Conservation (phyloP, 306 rosid genomes). For the Malus sieversii region DNA sequence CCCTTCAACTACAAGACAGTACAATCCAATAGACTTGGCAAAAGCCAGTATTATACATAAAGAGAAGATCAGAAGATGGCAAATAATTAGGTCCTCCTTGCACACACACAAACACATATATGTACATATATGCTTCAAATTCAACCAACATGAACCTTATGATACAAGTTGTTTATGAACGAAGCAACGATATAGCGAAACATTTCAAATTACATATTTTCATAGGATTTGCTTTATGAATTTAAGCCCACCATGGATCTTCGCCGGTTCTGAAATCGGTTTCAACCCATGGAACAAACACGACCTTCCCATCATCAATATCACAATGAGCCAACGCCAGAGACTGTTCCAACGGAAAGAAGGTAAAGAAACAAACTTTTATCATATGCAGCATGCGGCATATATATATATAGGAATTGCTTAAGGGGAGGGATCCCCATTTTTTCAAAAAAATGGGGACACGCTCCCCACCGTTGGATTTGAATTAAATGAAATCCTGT, state of each 20-base stretch:
- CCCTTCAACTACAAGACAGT: not conserved
- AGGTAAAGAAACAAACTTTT: not conserved
- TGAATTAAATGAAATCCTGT: too few species aligned
- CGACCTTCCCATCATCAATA: conserved; percentile 64
- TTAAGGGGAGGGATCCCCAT: too few species aligned
- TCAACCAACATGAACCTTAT: conserved; percentile 5
- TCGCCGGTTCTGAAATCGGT: conserved; percentile 92
- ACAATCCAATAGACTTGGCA: not conserved
- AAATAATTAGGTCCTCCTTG: conserved; percentile 8
- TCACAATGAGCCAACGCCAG: conserved; percentile 75
- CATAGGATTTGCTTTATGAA: not conserved
- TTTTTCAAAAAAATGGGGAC: too few species aligned
- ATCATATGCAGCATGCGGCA: not conserved
- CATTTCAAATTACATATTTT: not conserved
- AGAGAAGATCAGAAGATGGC: not conserved
- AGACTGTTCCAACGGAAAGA: conserved; percentile 46
- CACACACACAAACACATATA: not conserved
- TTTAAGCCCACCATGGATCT: conserved; percentile 80
- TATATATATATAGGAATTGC: too few species aligned
- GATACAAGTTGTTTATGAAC: conserved; percentile 8
- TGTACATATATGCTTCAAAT: not conserved
- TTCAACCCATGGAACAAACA: conserved; percentile 92
- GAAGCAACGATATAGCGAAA: not conserved
- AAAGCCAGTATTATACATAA: not conserved
- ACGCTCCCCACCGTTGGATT: too few species aligned